Conservation (phyloP, 2,329 filamentous ascomycete species). For the Exophiala sp. region DNA sequence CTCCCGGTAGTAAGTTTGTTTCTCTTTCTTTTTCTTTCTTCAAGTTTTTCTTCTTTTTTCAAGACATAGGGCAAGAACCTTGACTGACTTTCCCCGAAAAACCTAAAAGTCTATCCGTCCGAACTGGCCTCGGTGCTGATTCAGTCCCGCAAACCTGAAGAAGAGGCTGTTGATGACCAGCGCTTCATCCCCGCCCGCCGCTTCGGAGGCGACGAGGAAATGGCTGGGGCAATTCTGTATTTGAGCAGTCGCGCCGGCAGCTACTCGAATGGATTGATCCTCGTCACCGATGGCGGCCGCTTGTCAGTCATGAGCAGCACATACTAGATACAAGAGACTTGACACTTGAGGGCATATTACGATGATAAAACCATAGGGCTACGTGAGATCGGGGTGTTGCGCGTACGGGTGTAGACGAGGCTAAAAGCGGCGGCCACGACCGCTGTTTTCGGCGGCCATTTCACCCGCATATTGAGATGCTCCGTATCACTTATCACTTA, state of each 20-base stretch:
- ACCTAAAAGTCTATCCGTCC: not conserved
- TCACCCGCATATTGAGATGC: too few relatives aligned
- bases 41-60: too few relatives aligned
- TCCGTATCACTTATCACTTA: too few relatives aligned
- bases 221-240: conserved; percentile 60
- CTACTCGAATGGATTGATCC: conserved; percentile 58
- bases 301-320: conserved; percentile 51
- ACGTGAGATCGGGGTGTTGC: too few relatives aligned
- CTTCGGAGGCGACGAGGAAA: conserved; percentile 55
- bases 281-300: conserved; percentile 58
- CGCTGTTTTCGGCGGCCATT: too few relatives aligned
- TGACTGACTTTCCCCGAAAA: too few relatives aligned
- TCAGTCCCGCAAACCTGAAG: not conserved
- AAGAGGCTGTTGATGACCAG: conserved; percentile 1
- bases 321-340: conserved; percentile 37
- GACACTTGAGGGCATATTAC: too few relatives aligned
- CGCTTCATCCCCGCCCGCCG: conserved; percentile 31
- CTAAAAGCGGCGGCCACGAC: too few relatives aligned
- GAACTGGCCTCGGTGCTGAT: not conserved
- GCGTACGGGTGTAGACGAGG: too few relatives aligned
- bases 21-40: not conserved
- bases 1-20: conserved; percentile 25
- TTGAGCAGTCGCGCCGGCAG: conserved; percentile 58
- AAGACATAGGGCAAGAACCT: too few relatives aligned
- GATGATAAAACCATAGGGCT: too few relatives aligned